Evolutionary conservation across 345 rosid genomes (phyloP).

Genomic region (Salix udensis): DNA sequence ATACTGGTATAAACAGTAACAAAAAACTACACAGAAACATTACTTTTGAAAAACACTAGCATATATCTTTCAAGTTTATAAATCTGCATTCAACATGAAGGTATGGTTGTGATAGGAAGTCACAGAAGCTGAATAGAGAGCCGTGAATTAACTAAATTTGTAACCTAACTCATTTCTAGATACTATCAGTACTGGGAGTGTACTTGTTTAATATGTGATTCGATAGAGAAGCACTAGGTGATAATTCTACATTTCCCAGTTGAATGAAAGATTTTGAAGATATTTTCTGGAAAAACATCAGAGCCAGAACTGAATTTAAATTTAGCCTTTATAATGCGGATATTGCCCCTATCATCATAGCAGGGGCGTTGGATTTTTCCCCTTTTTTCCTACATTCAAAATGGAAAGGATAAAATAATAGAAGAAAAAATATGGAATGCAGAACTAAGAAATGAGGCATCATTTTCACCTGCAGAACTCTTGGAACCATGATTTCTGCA

Average conservation of each 20-base stretch:
- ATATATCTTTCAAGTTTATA: background rate
- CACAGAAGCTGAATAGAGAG: no score
- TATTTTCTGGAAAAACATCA: no score
- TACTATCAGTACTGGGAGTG: background rate
- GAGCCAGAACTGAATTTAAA: no score
- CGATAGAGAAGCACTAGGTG: no score
- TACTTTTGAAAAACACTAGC: background rate
- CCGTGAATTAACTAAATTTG: background rate
- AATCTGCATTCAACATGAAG: background rate
- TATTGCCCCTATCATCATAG: background rate
- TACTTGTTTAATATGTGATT: no score
- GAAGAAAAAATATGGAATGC: background rate
- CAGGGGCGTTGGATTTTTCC: no score
- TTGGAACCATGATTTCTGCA: constrained; percentile 75
- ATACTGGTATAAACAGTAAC: background rate
- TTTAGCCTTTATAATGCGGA: no score
- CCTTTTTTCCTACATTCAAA: no score
- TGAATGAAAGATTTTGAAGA: no score
- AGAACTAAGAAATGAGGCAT: background rate
- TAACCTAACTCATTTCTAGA: background rate
- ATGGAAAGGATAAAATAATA: background rate
- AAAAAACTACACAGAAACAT: background rate
- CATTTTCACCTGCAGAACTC: constrained; percentile 75
- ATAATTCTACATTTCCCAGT: no score
- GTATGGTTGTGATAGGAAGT: no score